Percentiles rank a stretch among this genome's conserved stretches.
Conservation (phyloP, 2,329 filamentous ascomycete species). For the Ambrosiella cleistominuta region DNA sequence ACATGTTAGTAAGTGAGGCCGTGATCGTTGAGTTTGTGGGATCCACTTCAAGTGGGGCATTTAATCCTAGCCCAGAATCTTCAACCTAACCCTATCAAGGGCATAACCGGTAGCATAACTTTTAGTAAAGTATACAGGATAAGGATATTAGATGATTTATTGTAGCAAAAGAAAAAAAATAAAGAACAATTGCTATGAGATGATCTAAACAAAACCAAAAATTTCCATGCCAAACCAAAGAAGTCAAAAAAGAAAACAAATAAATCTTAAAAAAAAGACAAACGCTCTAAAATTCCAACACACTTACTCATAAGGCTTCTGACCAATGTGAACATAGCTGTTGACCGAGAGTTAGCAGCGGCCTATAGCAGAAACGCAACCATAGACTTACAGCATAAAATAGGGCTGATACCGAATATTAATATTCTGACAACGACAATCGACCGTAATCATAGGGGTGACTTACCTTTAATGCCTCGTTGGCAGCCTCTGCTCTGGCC, state of each 20-base stretch:
- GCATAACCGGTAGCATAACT: neutral
- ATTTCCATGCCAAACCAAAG: neutral
- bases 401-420: conserved; percentile 30
- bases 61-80: too few relatives aligned
- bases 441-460: neutral
- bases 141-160: neutral
- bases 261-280: neutral
- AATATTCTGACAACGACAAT: neutral
- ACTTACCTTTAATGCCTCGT: neutral
- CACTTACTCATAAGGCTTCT: conserved; percentile 28
- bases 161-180: neutral
- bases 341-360: neutral
- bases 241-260: neutral
- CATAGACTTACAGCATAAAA: conserved; percentile 37
- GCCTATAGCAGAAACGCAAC: neutral
- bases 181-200: neutral
- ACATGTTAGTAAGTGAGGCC: neutral
- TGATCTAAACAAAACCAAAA: neutral
- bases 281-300: neutral
- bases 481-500: conserved; percentile 31
- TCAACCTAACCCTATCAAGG: neutral
- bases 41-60: neutral
- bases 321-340: conserved; percentile 46
- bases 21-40: neutral
- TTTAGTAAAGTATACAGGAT: neutral